phyloP scores from a whole-genome alignment of 148 eudicot genomes.

The Dianthus caryophyllus region DNA sequence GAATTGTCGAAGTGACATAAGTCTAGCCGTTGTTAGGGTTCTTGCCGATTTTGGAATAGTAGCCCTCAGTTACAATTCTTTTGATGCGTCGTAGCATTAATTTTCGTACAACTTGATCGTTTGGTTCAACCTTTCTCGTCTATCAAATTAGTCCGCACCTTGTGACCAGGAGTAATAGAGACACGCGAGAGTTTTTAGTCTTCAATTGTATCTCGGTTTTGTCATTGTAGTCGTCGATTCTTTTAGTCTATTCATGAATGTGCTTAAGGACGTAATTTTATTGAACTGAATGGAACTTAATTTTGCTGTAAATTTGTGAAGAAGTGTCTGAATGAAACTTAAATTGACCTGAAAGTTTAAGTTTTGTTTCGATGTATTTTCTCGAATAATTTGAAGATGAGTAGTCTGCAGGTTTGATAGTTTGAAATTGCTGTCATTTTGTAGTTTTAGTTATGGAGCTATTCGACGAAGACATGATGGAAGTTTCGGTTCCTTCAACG shows the following conservation, averaged over 20 bases:
- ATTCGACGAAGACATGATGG: conserved; percentile 34
- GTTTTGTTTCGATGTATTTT: too few relatives aligned
- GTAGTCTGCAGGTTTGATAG: conserved; percentile 14
- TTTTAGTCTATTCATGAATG: background rate
- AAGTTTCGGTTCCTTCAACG: conserved; percentile 17
- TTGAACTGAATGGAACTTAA: background rate
- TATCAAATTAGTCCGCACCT: too few relatives aligned
- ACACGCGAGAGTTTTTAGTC: background rate
- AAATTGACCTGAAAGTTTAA: too few relatives aligned
- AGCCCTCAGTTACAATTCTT: too few relatives aligned
- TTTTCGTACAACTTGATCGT: background rate
- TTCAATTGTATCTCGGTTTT: background rate
- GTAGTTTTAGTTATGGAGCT: conserved; percentile 23
- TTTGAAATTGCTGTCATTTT: background rate
- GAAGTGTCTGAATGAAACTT: too few relatives aligned
- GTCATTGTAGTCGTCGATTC: background rate
- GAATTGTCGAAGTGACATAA: too few relatives aligned
- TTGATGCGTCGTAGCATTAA: background rate
- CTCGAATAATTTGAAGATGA: background rate
- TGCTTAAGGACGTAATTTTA: background rate
- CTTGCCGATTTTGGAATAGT: too few relatives aligned
- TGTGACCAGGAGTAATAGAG: too few relatives aligned
- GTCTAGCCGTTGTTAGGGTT: too few relatives aligned
- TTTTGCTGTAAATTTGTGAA: too few relatives aligned
- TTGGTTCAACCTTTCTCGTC: too few relatives aligned